phyloP scores from a whole-genome alignment of 176 grass and related monocot genomes.

The Puccinellia tenuiflora region DNA sequence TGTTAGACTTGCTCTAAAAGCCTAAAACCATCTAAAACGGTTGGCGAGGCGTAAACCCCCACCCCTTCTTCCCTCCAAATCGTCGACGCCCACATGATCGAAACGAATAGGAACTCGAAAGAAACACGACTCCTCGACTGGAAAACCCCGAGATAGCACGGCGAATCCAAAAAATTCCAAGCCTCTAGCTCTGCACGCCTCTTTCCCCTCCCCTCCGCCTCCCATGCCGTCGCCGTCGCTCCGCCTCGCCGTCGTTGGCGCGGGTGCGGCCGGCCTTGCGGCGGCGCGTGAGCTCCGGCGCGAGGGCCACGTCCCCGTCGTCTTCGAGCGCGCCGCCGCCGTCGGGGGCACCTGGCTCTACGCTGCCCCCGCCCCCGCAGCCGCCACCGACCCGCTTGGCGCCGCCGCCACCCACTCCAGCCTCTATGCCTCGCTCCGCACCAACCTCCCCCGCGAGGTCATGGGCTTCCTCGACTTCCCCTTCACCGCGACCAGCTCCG shows the following conservation, averaged over 20 bases:
- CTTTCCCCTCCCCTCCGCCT: neutral
- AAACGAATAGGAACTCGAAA: neutral
- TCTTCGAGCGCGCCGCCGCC: slow-evolving; percentile 64
- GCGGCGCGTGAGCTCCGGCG: slow-evolving; percentile 55
- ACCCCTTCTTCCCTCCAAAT: neutral
- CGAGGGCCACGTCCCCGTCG: slow-evolving; percentile 69
- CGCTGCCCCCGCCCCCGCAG: neutral
- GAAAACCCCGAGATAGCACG: neutral
- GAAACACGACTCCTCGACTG: neutral
- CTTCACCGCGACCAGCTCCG: slow-evolving; percentile 26
- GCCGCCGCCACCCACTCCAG: slow-evolving; percentile 56
- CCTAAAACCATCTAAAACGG: too few species aligned
- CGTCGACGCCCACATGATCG: neutral
- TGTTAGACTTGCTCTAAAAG: too few species aligned
- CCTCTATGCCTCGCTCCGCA: slow-evolving; percentile 84
- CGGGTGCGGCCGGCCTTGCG: slow-evolving; percentile 51
- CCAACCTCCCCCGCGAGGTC: slow-evolving; percentile 72
- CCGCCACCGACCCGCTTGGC: slow-evolving; percentile 51
- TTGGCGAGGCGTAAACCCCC: too few species aligned
- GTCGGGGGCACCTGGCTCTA: slow-evolving; percentile 78
- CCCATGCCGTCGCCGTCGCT: neutral
- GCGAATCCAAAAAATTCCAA: neutral
- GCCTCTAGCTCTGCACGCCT: neutral
- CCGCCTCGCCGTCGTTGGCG: slow-evolving; percentile 68
- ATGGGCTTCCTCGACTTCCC: slow-evolving; percentile 95